Evolutionary conservation across 768 basidiomycete genomes (phyloP).

Genomic region (Rubroboletus satanas): DNA sequence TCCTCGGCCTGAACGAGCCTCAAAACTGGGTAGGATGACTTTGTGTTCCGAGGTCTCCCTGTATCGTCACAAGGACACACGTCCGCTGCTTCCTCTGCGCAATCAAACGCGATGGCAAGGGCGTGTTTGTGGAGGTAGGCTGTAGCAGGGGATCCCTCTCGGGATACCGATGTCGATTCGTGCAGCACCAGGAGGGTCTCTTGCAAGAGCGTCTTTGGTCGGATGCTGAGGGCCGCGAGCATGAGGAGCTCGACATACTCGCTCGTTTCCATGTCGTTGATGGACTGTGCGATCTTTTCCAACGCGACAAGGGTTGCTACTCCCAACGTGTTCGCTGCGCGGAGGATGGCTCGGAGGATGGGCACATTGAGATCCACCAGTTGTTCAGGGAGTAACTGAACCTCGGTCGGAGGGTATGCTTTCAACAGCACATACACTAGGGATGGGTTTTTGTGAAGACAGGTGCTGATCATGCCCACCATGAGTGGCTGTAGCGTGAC

Average conservation of each 20-base stretch:
- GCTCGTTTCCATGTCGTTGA: conserved; percentile 38
- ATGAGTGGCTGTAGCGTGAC: conserved; percentile 28
- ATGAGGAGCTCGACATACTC: conserved; percentile 53
- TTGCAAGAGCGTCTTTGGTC: conserved; percentile 49
- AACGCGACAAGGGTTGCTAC: conserved; percentile 57
- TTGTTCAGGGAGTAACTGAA: conserved; percentile 32
- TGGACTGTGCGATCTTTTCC: conserved; percentile 48
- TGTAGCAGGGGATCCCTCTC: conserved; percentile 22
- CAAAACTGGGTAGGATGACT: conserved; percentile 34
- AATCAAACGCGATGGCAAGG: conserved; percentile 56
- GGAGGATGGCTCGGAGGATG: conserved; percentile 47
- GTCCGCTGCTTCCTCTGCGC: conserved; percentile 64
- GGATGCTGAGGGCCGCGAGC: conserved; percentile 48
- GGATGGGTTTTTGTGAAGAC: conserved; percentile 50
- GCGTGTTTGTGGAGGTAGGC: conserved; percentile 55
- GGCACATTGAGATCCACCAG: conserved; percentile 20
- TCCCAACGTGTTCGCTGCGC: conserved; percentile 50
- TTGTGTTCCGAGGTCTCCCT: conserved; percentile 44
- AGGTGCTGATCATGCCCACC: conserved; percentile 31
- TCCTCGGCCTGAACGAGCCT: conserved; percentile 23
- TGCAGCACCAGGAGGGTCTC: conserved; percentile 60
- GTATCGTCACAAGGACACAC: conserved; percentile 65
- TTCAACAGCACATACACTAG: conserved; percentile 55
- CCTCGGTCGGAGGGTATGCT: conserved; percentile 42
- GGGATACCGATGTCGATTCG: conserved; percentile 36